Evolutionary conservation across 2,329 filamentous ascomycete species (phyloP).

Genomic region (Aspergillus puulaauensis): DNA sequence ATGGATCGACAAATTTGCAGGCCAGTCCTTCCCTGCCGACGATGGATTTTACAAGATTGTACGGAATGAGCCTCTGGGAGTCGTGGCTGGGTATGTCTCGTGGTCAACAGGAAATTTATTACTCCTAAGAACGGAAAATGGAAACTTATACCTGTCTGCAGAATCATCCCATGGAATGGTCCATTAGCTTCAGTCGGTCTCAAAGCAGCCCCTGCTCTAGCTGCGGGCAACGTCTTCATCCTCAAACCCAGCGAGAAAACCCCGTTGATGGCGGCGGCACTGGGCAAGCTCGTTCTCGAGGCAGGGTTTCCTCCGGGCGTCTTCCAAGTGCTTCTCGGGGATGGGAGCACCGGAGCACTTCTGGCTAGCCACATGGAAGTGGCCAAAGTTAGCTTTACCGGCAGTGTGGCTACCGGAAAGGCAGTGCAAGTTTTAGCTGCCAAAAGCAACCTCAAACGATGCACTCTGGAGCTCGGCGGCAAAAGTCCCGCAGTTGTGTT

Average conservation of each 20-base stretch:
- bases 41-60: constrained; percentile 3
- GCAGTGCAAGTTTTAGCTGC: not conserved
- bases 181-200: constrained; percentile 77
- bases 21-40: constrained; percentile 62
- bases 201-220: constrained; percentile 73
- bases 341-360: not conserved
- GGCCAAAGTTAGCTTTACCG: not conserved
- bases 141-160: not conserved
- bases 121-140: too few relatives aligned
- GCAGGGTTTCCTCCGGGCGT: not conserved
- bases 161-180: constrained; percentile 85
- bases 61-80: constrained; percentile 67
- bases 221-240: constrained; percentile 62
- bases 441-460: not conserved
- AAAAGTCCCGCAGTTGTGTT: constrained; percentile 2
- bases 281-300: constrained; percentile 62
- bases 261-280: constrained; percentile 68
- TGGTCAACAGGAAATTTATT: too few relatives aligned
- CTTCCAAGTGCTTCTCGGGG: not conserved
- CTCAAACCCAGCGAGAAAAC: constrained; percentile 67
- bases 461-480: not conserved
- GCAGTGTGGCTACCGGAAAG: not conserved
- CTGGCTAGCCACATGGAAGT: not conserved
- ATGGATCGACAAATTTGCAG: constrained; percentile 91
- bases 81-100: not conserved